Base-by-base conservation (phyloP, 768 basidiomycete genomes). In the Boletus tomentosulus region DNA sequence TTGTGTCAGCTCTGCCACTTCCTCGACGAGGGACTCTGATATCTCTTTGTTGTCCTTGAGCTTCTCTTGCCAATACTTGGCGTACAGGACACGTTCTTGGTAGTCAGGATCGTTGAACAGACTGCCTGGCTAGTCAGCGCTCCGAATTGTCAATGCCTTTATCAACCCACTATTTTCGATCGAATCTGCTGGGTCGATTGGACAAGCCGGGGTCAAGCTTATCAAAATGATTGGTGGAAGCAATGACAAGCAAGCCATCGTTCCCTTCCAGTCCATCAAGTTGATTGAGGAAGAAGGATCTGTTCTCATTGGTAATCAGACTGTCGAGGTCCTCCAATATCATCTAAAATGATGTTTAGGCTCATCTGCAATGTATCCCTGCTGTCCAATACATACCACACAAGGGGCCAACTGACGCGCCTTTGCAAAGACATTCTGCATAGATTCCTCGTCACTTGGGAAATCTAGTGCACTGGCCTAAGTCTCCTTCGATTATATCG, bases 271-370 rank as follows among this genome's bases (percentile, higher is more conserved):
- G 68, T 1, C 91, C 91, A 57, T 93, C 91, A 8, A 90, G 72
- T 65, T 92, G 86, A 63, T 94, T 94, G 46, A 94, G 76, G 81
- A 93, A 93, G 76, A 89, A 92, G 3, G 89, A 89, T 30, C 90
- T 81, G 63, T 92, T 92, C 7, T 64, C 47, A 61, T 90, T 81
- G 55, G 82, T 89, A 72, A 94, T 88, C 35, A 92, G 76, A 58
- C 86, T 86, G 61, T 94, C 92, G 7, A 93, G 69, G 58, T 84
- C 83, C 59, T 84, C 83, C n/a, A 84, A 60, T 46, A 84, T 69
- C 54, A 67, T 43, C 66, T 68, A 47, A 11, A 41, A 52, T 19
- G 12, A 13, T 3, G 28, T 33, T 31, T 46, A 10, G 48, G 50
- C 28, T 35, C 2, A 7, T 45, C 19, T 37, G 12, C 28, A 30